These are phyloP conservation scores for Sordariomycetes sp. DNA, from an alignment of 2,329 filamentous ascomycete genomes.

Conservation along the genomic window DNA sequence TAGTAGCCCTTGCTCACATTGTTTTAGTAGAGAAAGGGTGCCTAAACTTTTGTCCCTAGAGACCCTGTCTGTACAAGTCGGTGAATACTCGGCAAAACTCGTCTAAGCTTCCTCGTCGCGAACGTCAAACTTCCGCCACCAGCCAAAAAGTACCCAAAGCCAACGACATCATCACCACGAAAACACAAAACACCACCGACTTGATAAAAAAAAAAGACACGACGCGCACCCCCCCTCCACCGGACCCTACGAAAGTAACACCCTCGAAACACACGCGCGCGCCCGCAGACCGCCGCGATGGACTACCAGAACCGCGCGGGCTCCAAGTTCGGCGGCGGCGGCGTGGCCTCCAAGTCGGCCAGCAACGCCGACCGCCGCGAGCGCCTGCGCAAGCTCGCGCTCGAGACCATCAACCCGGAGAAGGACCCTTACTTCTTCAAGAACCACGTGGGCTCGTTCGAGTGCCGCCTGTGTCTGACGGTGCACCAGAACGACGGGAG, in stretches of 20 bases:
- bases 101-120: background rate
- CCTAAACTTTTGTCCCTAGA: too few species aligned
- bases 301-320: conserved; percentile 86
- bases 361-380: conserved; percentile 97
- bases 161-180: too few species aligned
- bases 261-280: background rate
- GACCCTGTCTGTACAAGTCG: conserved; percentile 2
- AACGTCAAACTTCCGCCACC: background rate
- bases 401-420: conserved; percentile 97
- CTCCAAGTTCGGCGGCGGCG: conserved; percentile 95
- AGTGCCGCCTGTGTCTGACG: conserved; percentile 92
- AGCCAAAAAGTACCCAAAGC: too few species aligned
- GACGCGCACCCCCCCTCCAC: background rate
- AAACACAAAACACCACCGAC: too few species aligned
- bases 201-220: background rate
- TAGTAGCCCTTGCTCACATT: too few species aligned
- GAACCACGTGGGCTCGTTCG: conserved; percentile 96
- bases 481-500: conserved; percentile 99
- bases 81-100: conserved; percentile 5
- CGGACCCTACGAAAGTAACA: background rate
- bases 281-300: conserved; percentile 30
- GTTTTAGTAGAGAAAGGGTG: too few species aligned
- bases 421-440: conserved; percentile 99
- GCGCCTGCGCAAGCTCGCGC: conserved; percentile 91
- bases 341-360: conserved; percentile 84